phyloP scores from a whole-genome alignment of 2,329 filamentous ascomycete species.

The Arthrobotrys pseudoclavata region DNA sequence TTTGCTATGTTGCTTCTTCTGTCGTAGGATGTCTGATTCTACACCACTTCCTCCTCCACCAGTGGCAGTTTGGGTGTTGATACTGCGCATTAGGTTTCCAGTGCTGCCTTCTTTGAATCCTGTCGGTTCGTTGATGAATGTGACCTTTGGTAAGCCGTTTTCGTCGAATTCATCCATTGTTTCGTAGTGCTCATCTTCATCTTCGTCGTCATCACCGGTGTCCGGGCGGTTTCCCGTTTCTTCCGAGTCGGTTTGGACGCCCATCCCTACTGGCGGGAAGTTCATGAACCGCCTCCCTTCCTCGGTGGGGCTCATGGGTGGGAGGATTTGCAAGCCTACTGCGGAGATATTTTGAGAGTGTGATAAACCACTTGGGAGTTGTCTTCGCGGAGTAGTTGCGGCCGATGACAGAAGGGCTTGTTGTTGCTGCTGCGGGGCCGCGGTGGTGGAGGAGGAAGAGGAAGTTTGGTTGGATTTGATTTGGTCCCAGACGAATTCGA shows the following conservation, averaged over 20 bases:
- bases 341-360: conserved; percentile 47
- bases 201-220: conserved; percentile 66
- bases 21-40: conserved; percentile 6
- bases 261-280: conserved; percentile 68
- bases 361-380: conserved; percentile 32
- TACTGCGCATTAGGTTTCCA: conserved; percentile 18
- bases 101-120: conserved; percentile 7
- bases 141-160: conserved; percentile 51
- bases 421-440: conserved; percentile 47
- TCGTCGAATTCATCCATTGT: conserved; percentile 60
- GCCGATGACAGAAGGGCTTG: conserved; percentile 56
- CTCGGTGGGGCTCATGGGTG: conserved; percentile 56
- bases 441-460: conserved; percentile 70
- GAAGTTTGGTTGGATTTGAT: conserved; percentile 85
- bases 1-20: conserved; percentile 24
- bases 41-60: background rate
- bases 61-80: background rate
- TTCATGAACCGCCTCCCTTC: conserved; percentile 45
- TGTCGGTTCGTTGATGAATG: conserved; percentile 45
- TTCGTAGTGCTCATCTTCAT: conserved; percentile 65
- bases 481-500: conserved; percentile 99
- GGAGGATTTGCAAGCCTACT: conserved; percentile 46
- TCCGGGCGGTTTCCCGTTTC: conserved; percentile 72
- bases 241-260: conserved; percentile 77
- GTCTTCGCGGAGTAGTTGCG: conserved; percentile 38